Evolutionary conservation across 2,329 filamentous ascomycete species (phyloP).

Genomic region (Chaetomiaceae sp.): DNA sequence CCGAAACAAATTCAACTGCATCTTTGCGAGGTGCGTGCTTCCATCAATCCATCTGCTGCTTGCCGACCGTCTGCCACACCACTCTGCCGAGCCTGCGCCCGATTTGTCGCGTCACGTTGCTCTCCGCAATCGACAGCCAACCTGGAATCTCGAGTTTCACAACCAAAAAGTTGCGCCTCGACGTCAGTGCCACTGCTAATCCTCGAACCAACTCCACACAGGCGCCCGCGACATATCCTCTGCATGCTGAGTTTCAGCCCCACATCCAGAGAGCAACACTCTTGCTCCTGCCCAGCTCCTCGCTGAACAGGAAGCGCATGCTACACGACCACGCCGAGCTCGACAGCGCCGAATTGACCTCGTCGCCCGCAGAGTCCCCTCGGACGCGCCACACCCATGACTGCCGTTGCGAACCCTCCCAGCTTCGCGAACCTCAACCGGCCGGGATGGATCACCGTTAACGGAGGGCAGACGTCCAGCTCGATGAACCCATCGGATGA

Average conservation of each 20-base stretch:
- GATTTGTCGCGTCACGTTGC: not conserved
- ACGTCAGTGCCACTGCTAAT: conserved; percentile 20
- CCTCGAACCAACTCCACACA: conserved; percentile 15
- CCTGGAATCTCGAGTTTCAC: no score
- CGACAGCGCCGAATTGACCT: conserved; percentile 2
- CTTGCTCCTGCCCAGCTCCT: conserved; percentile 6
- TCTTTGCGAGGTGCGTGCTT: conserved; percentile 17
- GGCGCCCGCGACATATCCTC: conserved; percentile 15
- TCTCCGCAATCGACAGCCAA: conserved; percentile 13
- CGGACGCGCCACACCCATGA: conserved; percentile 48
- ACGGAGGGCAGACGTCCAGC: conserved; percentile 48
- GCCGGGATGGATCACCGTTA: conserved; percentile 65
- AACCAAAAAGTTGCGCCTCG: conserved; percentile 14
- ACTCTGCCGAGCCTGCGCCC: not conserved
- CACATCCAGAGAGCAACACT: conserved; percentile 13
- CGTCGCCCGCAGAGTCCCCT: conserved; percentile 10
- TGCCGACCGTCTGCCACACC: not conserved
- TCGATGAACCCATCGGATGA: conserved; percentile 75
- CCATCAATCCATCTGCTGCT: not conserved
- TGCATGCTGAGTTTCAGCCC: conserved; percentile 11
- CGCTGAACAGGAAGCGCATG: conserved; percentile 15
- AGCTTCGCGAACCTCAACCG: conserved; percentile 60
- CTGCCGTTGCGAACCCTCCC: conserved; percentile 62
- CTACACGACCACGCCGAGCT: conserved; percentile 7
- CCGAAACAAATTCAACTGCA: conserved; percentile 11